Percentiles rank a stretch among this genome's conserved stretches.
Conservation (phyloP, 495 filamentous ascomycete species). For the Letharia columbiana region DNA sequence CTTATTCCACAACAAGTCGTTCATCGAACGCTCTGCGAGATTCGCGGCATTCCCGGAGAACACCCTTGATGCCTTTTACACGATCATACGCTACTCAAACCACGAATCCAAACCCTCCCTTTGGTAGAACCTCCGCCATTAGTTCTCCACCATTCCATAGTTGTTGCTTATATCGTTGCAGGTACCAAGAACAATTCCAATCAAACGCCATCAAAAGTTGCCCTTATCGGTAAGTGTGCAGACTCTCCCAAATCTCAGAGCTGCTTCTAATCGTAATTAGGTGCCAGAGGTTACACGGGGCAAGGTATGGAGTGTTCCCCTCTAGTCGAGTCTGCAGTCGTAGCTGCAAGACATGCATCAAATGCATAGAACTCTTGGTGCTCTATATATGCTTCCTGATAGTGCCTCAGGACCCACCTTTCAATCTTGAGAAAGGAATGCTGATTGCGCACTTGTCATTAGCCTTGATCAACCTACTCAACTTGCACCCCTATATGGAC, state of each 20-base stretch:
- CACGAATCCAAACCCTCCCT: slow-evolving; percentile 95
- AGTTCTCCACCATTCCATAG: neutral
- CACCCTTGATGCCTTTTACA: slow-evolving; percentile 1
- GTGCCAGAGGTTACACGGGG: slow-evolving; percentile 87
- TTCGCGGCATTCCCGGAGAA: slow-evolving; percentile 21
- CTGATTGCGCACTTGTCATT: neutral
- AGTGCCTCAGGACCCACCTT: neutral
- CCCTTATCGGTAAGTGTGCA: slow-evolving; percentile 59
- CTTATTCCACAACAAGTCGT: slow-evolving; percentile 47
- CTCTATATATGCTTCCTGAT: neutral
- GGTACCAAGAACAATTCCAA: slow-evolving; percentile 74
- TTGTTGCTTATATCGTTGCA: neutral
- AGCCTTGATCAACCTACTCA: slow-evolving; percentile 80
- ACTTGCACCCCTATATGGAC: slow-evolving; percentile 88
- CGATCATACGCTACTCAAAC: slow-evolving; percentile 49
- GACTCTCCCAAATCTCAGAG: neutral
- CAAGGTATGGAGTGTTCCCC: slow-evolving; percentile 35
- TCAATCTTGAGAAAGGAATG: neutral
- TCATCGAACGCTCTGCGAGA: slow-evolving; percentile 34
- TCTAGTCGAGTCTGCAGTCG: neutral
- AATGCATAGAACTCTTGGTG: neutral
- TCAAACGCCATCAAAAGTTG: slow-evolving; percentile 68
- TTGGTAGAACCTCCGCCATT: slow-evolving; percentile 42
- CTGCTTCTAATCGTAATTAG: neutral
- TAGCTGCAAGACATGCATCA: neutral